Conservation (phyloP, 345 rosid species). For the Moricandia arvensis region DNA sequence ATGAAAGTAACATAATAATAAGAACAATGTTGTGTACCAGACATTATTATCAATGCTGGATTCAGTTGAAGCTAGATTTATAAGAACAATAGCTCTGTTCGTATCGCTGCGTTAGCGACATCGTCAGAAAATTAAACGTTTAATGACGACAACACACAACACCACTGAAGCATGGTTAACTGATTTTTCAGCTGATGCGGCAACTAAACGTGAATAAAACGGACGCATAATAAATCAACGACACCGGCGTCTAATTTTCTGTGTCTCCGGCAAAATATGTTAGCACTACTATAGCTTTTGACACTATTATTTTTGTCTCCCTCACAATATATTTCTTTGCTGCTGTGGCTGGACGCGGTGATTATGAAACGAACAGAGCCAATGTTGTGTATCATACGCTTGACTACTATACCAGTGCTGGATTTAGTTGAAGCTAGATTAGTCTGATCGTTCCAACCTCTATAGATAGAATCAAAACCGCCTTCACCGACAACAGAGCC, state of each 20-base stretch:
- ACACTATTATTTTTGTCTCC: no score
- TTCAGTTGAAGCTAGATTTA: no score
- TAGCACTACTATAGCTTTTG: no score
- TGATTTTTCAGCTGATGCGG: neutral
- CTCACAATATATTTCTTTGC: no score
- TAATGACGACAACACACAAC: neutral
- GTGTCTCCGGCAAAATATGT: no score
- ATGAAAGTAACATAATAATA: neutral
- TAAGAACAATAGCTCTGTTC: neutral
- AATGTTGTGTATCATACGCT: no score
- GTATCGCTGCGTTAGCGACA: neutral
- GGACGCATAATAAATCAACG: neutral
- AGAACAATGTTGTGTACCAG: no score
- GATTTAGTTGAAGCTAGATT: conserved; percentile 54
- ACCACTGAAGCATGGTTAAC: neutral
- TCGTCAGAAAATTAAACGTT: no score
- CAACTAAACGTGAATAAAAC: neutral
- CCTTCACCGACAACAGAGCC: conserved; percentile 96
- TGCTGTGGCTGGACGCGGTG: no score
- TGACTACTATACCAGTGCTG: conserved; percentile 71
- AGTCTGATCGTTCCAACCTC: conserved; percentile 85
- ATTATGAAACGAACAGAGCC: neutral
- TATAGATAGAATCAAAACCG: conserved; percentile 89
- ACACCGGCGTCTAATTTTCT: neutral
- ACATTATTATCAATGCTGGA: conserved; percentile 67